A percentile compares a stretch with the other conserved stretches of the same genome.
These are phyloP conservation scores for Ustilago lituana DNA, from an alignment of 1,284 basidiomycete species.

Conservation along the genomic window DNA sequence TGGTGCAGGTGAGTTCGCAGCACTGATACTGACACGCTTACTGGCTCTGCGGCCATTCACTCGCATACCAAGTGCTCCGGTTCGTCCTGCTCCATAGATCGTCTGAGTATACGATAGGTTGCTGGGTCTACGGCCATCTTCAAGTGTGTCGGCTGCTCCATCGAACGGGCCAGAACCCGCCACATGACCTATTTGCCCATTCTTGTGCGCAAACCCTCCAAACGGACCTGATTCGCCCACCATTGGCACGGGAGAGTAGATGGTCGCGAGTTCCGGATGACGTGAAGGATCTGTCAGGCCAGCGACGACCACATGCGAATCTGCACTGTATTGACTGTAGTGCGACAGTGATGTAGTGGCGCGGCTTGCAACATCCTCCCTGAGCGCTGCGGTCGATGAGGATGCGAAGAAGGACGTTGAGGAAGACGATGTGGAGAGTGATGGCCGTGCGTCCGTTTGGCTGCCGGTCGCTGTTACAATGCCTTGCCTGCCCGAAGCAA, in stretches of 20 bases:
- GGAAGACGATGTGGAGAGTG: slow-evolving; percentile 24
- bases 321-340: slow-evolving; percentile 21
- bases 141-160: neutral
- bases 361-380: neutral
- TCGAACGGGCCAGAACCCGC: neutral
- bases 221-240: slow-evolving; percentile 22
- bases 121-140: neutral
- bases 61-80: slow-evolving; percentile 55
- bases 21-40: slow-evolving; percentile 39
- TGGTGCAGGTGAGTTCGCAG: slow-evolving; percentile 12
- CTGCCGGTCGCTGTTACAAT: neutral
- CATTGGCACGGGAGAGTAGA: slow-evolving; percentile 49
- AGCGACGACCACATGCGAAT: slow-evolving; percentile 49
- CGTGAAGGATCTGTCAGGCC: slow-evolving; percentile 37
- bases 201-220: slow-evolving; percentile 9
- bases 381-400: slow-evolving; percentile 8
- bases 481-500: slow-evolving; percentile 7
- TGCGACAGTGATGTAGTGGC: slow-evolving; percentile 3
- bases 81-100: slow-evolving; percentile 56
- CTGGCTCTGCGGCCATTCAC: slow-evolving; percentile 49
- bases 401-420: slow-evolving; percentile 25
- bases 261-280: slow-evolving; percentile 49
- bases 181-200: neutral
- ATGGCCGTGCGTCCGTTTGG: neutral
- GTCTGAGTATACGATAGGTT: slow-evolving; percentile 55